Percentiles rank a stretch among this genome's conserved stretches.
phyloP scores from a whole-genome alignment of 1,139 yeast species.

The Yamadazyma oceani region DNA sequence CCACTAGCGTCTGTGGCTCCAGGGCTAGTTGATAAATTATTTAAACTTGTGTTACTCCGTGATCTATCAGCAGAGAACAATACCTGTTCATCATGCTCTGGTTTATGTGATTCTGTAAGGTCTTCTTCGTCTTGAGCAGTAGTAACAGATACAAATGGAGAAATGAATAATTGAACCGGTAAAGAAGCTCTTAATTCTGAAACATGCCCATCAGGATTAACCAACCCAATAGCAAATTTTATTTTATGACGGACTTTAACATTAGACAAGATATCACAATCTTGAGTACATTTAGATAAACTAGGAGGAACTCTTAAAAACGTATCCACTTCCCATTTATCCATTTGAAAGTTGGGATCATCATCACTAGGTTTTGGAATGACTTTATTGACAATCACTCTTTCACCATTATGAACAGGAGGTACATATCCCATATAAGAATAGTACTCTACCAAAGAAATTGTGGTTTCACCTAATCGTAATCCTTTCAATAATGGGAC shows the following conservation, averaged over 20 bases:
- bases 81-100: slow-evolving; percentile 27
- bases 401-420: slow-evolving; percentile 58
- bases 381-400: slow-evolving; percentile 45
- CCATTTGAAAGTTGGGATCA: slow-evolving; percentile 50
- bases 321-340: slow-evolving; percentile 76
- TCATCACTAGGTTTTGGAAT: slow-evolving; percentile 35
- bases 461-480: slow-evolving; percentile 66
- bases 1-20: slow-evolving; percentile 11
- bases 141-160: slow-evolving; percentile 73
- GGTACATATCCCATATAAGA: slow-evolving; percentile 61
- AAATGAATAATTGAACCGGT: slow-evolving; percentile 66
- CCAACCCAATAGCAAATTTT: slow-evolving; percentile 60
- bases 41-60: slow-evolving; percentile 32
- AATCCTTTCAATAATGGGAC: slow-evolving; percentile 85
- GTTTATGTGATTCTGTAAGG: slow-evolving; percentile 4
- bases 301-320: slow-evolving; percentile 66
- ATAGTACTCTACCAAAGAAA: slow-evolving; percentile 66
- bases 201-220: slow-evolving; percentile 73
- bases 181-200: slow-evolving; percentile 76
- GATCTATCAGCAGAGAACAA: slow-evolving; percentile 31
- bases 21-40: slow-evolving; percentile 21
- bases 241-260: slow-evolving; percentile 72
- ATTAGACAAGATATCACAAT: slow-evolving; percentile 63
- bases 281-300: slow-evolving; percentile 77
- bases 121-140: slow-evolving; percentile 11